Base-by-base conservation (phyloP, 257 asterid species). In the Dorcoceras hygrometricum region DNA sequence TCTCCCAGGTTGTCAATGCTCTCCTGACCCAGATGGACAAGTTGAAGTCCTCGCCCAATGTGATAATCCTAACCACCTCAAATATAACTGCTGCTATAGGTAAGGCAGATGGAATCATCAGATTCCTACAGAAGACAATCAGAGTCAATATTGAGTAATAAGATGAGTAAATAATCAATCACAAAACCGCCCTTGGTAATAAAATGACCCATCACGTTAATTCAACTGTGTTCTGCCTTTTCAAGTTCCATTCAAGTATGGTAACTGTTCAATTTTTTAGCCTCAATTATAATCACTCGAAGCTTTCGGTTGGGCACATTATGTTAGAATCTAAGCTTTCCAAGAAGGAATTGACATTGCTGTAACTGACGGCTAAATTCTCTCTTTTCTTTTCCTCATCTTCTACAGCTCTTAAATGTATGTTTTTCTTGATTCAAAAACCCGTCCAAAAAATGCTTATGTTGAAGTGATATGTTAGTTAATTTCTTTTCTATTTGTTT, bases 11-110 rank as follows among this genome's bases (percentile, higher is more conserved):
- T 74, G 99, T 94, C 76, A 94, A 94, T 76, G 99, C 97, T 28
- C 84, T 90, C 66, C 83, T 94, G 75, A 94, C 97, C 67, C 99
- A 90, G 84, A 82, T 94, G 85, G 97, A 94, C 84, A 94, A 87
- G 80, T 71, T 90, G 81, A 94, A 85, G 80, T 81, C 95, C 66
- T 73, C 96, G 6, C 96, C 99, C 64, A 94, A 94, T 78, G 96
- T 90, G 72, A 88, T 90, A 66, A 78, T 94, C 71, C 79, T 94
- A 63, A 94, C 99, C n/a, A 94, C 99, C 54, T 94, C 99, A 67
- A 94, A 94, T 57, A 90, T 90, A 79, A 88, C 97, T 27, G 89
- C 96, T 81, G 99, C 99, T 55, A 94, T 94, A 63, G 99, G 97
- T 94, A 88, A 74, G 16, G 11, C 28, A 62, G 16, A 36, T 36